These are phyloP conservation scores for Suillus subaureus DNA, from an alignment of 768 basidiomycete species.

Conservation along the genomic window DNA sequence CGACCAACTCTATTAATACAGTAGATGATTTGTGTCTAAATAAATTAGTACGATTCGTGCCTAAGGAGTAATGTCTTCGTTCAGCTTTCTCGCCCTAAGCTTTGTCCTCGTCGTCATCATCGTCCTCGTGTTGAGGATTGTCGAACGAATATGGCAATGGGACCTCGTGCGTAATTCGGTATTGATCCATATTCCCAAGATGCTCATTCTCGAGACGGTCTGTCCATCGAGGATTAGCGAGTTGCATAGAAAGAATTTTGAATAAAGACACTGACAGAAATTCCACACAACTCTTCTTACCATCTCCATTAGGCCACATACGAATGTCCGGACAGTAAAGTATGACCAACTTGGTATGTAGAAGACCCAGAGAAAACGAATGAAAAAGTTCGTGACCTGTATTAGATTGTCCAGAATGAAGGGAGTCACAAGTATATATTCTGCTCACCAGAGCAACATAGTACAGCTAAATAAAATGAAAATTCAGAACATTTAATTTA, in stretches of 20 bases:
- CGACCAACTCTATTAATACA: background rate
- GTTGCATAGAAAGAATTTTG: background rate
- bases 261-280: slow-evolving; percentile 59
- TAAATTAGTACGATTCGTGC: background rate
- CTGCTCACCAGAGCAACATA: slow-evolving; percentile 73
- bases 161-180: slow-evolving; percentile 84
- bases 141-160: slow-evolving; percentile 78
- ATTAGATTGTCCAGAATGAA: background rate
- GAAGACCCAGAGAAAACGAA: slow-evolving; percentile 83
- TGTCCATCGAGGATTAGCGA: slow-evolving; percentile 27
- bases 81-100: slow-evolving; percentile 18
- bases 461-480: slow-evolving; percentile 51
- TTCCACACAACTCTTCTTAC: slow-evolving; percentile 89
- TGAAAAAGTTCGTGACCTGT: slow-evolving; percentile 67
- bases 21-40: background rate
- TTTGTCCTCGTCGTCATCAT: slow-evolving; percentile 48
- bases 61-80: background rate
- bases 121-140: slow-evolving; percentile 39
- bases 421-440: background rate
- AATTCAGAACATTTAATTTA: background rate
- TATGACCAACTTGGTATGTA: slow-evolving; percentile 64
- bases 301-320: slow-evolving; percentile 73
- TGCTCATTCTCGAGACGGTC: slow-evolving; percentile 91
- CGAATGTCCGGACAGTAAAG: slow-evolving; percentile 61
- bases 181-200: slow-evolving; percentile 90